Base-by-base conservation (phyloP, 2,329 filamentous ascomycete species). In the Arachnomyces sp. region DNA sequence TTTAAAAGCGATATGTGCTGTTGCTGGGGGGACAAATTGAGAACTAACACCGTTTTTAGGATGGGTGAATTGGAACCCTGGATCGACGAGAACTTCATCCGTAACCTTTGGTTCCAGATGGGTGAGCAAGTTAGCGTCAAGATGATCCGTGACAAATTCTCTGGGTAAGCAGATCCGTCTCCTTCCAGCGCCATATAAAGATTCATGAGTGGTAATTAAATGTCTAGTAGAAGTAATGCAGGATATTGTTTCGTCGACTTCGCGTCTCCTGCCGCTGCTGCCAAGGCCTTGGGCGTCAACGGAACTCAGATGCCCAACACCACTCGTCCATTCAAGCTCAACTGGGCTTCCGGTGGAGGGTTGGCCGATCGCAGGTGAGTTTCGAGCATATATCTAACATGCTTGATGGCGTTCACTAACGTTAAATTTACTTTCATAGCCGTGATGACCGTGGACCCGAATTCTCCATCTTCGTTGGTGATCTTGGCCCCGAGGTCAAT, bases 231-330 rank as follows among this genome's bases (percentile, higher is more conserved):
- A 60, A 94, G 87, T 56, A 98, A 95, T 64, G 92, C 92, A 49
- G 92, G 92, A 45, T 98, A 98, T 71, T 98, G 90, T 71, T 98
- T 98, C 65, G 88, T 96, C 55, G 92, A 96, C 62, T 98, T 98
- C 57, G 60, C 78, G 42, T 82, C 74, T 52, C 75, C 88, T 7
- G 86, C 89, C 30, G 86, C 89, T 44, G 92, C 92, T 31, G 83
- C 80, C 56, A 95, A 95, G 73, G 92, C 92, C 29, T 77, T 98
- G n/a, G 73, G 74, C 34, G 74, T 96, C 36, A 96, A 95, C 62
- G 90, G 92, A 36, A 83, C 80, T 42, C 64, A 86, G 35, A 94
- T 98, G 52, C 89, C 90, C 34, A 95, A 95, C 75, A 94, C 88
- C 46, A 84, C 84, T 55, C 87, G 92, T 32, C 83, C 87, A 36